Evolutionary conservation across 306 rosid species (phyloP).

Genomic region (Mimosa pudica): DNA sequence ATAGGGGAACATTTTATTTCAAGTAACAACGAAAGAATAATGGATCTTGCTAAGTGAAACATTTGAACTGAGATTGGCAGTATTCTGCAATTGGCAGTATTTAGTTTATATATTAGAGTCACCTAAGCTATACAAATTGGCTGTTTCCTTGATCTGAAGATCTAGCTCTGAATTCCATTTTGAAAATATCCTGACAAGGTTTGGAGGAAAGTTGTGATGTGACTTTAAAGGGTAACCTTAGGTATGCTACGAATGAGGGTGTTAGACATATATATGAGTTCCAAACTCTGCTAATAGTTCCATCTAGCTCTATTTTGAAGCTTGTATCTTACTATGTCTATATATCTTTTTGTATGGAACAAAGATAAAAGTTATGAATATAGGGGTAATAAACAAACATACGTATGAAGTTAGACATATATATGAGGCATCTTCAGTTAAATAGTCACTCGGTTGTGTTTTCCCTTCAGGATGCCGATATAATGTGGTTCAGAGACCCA

Average conservation of each 20-base stretch:
- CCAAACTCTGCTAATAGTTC: too few species aligned
- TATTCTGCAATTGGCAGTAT: background rate
- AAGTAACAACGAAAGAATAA: slow-evolving; percentile 9
- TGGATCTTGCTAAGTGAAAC: background rate
- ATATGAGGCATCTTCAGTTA: slow-evolving; percentile 29
- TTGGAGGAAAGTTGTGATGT: background rate
- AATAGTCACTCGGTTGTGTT: slow-evolving; percentile 31
- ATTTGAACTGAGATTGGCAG: slow-evolving; percentile 16
- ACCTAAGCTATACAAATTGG: background rate
- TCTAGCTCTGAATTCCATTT: slow-evolving; percentile 19
- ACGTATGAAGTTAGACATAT: slow-evolving; percentile 25
- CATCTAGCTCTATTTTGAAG: background rate
- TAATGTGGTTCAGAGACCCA: slow-evolving; percentile 98
- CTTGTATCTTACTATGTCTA: slow-evolving; percentile 19
- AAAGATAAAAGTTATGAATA: slow-evolving; percentile 1
- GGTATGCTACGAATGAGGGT: background rate
- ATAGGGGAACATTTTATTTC: slow-evolving; percentile 10
- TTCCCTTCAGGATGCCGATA: slow-evolving; percentile 82
- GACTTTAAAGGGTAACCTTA: background rate
- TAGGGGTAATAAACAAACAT: background rate
- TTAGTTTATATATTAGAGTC: background rate
- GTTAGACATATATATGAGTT: background rate
- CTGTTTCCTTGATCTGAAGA: slow-evolving; percentile 28
- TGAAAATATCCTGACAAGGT: slow-evolving; percentile 9
- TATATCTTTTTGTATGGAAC: background rate